Evolutionary conservation across 768 basidiomycete species (phyloP), one percentile per base, ranked within the genome.

Genomic region (Mrakia blollopis): DNA sequence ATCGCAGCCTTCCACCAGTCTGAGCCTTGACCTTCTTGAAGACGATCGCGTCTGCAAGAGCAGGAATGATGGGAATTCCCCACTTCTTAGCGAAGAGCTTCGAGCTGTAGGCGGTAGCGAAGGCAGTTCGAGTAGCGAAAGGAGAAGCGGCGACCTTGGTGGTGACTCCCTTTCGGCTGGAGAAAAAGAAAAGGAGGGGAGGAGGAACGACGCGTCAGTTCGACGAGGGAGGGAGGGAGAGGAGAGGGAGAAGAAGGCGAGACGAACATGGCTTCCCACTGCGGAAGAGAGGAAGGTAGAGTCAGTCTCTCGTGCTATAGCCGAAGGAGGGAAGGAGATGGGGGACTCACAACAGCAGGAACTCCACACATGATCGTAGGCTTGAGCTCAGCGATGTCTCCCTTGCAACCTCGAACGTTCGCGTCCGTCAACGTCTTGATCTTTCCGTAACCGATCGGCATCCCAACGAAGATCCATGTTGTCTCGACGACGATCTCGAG

Each of bases 391-490:
- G 87, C 86, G 81, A 99, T 89, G 82, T 98, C 96, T 69, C 96
- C 96, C 76, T 90, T 88, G 83, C 89, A 91, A 60, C 92, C 90
- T 63, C 94, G 89, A 28, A 96, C 93, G n/a, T 91, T 93, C 3
- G 90, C 88, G 81, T 98, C 95, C 4, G 96, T 98, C 79, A 98
- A 88, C 10, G 96, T 99, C 89, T 97, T 98, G 83, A 95, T 90
- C 70, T 91, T 90, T 18, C 93, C 96, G 79, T 92, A 99, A 0
- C 97, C 96, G 39, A 88, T 88, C 37, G 89, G 89, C 85, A 95
- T 86, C 78, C 94, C 93, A 44, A 89, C 85, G 80, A 89, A 91
- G 81, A 91, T 84, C 82, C 93, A 87, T 75, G 86, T 85, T 65
- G 92, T 85, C 86, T 99, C 96, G 80, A 97, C 93, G 77, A 95